These are phyloP conservation scores for Hygrocybe punicea DNA, from an alignment of 768 basidiomycete genomes.

Conservation along the genomic window DNA sequence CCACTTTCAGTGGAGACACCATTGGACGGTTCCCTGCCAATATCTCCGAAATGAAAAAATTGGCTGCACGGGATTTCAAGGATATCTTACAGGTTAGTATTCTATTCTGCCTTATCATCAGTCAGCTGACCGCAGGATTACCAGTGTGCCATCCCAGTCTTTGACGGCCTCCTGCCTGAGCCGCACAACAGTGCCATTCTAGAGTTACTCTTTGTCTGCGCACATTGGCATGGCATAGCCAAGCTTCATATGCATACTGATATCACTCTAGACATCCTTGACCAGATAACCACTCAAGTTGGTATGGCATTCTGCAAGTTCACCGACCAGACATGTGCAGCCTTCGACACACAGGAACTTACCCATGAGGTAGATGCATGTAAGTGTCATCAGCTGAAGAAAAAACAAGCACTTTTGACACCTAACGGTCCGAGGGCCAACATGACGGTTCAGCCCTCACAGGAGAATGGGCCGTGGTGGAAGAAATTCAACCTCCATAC, in stretches of 20 bases:
- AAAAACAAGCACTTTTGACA: neutral
- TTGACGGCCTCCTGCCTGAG: conserved; percentile 34
- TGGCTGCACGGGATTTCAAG: conserved; percentile 28
- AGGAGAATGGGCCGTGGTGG: neutral
- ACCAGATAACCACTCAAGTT: conserved; percentile 20
- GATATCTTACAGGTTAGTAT: conserved; percentile 29
- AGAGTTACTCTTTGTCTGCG: conserved; percentile 32
- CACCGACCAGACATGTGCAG: conserved; percentile 18
- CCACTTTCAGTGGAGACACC: conserved; percentile 11
- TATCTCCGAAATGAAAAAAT: conserved; percentile 20
- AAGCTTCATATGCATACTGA: conserved; percentile 42
- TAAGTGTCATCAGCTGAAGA: conserved; percentile 7
- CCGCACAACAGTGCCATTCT: conserved; percentile 26
- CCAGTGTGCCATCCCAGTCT: conserved; percentile 36
- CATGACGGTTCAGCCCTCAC: neutral
- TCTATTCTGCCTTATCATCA: conserved; percentile 7
- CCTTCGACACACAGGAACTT: conserved; percentile 33
- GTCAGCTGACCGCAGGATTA: neutral
- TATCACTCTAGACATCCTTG: conserved; percentile 24
- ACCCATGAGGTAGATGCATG: conserved; percentile 37
- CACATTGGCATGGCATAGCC: conserved; percentile 38
- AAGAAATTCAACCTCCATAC: conserved; percentile 31
- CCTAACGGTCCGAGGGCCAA: neutral
- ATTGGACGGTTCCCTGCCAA: conserved; percentile 25
- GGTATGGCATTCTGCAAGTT: conserved; percentile 30